Conservation (phyloP, 2,329 filamentous ascomycete genomes). For the Cryphonectria radicalis region DNA sequence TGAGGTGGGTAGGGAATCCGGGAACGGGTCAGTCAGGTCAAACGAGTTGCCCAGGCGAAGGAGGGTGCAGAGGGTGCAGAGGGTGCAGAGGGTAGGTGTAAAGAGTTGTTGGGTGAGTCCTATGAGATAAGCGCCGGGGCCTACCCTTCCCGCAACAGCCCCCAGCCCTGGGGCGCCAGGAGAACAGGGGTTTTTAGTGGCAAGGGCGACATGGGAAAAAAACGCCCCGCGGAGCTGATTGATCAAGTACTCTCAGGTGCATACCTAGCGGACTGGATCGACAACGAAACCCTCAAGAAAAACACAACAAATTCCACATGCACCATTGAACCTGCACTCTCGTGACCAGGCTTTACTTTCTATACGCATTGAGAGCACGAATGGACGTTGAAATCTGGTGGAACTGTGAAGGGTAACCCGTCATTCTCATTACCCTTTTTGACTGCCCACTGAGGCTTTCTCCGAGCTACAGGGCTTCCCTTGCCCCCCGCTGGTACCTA, state of each 20-base stretch:
- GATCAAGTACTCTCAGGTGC: neutral
- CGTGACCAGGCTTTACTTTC: too few species aligned
- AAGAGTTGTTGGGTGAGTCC: neutral
- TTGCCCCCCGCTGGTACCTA: neutral
- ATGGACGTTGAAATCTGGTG: neutral
- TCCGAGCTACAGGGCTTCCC: neutral
- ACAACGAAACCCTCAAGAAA: neutral
- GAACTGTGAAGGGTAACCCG: neutral
- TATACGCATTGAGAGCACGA: neutral
- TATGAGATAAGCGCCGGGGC: neutral
- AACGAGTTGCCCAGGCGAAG: neutral
- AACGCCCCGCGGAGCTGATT: neutral
- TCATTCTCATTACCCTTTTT: neutral
- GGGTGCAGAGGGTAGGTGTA: neutral
- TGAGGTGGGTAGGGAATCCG: neutral
- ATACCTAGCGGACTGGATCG: neutral
- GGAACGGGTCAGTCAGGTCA: neutral
- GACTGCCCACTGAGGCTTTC: neutral
- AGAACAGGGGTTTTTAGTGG: neutral
- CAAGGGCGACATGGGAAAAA: neutral
- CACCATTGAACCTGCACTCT: neutral
- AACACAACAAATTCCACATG: neutral
- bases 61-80: neutral
- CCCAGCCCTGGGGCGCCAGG: neutral
- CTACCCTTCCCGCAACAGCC: neutral